These are phyloP conservation scores for Usnea hakonensis DNA, from an alignment of 495 filamentous ascomycete genomes.

Conservation along the genomic window DNA sequence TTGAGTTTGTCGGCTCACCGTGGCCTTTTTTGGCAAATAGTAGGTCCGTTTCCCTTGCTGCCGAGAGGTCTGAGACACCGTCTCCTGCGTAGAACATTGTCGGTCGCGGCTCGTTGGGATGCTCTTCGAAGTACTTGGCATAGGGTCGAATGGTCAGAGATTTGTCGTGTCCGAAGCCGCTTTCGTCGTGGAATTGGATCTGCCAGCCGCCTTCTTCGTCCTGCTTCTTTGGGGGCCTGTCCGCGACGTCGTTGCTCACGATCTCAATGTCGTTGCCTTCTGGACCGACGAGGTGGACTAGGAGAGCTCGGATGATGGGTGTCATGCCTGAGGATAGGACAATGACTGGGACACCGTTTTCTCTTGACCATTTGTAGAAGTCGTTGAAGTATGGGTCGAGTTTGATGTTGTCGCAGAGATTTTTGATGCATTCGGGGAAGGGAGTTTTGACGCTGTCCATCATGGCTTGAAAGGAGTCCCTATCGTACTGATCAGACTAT, in stretches of 20 bases:
- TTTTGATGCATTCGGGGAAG: slow-evolving; percentile 69
- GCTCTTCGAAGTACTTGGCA: slow-evolving; percentile 39
- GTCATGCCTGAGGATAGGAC: slow-evolving; percentile 86
- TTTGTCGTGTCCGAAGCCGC: slow-evolving; percentile 90
- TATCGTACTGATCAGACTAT: slow-evolving; percentile 23
- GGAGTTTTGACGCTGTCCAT: slow-evolving; percentile 68
- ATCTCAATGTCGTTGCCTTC: slow-evolving; percentile 70
- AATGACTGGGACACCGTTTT: slow-evolving; percentile 83
- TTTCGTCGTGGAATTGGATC: slow-evolving; percentile 81
- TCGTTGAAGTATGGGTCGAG: slow-evolving; percentile 78
- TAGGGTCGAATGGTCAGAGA: slow-evolving; percentile 79
- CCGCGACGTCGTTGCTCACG: slow-evolving; percentile 71
- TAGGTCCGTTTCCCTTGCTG: slow-evolving; percentile 79
- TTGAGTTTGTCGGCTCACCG: slow-evolving; percentile 47
- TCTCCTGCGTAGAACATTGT: slow-evolving; percentile 85
- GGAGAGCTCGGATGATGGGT: slow-evolving; percentile 77
- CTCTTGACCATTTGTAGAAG: slow-evolving; percentile 73
- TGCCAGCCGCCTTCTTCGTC: slow-evolving; percentile 76
- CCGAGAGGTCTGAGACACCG: slow-evolving; percentile 81
- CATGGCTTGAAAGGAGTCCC: slow-evolving; percentile 81
- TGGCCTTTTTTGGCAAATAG: slow-evolving; percentile 85
- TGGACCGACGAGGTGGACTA: slow-evolving; percentile 68
- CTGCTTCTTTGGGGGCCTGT: slow-evolving; percentile 60
- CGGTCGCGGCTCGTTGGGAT: slow-evolving; percentile 60
- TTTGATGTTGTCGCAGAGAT: slow-evolving; percentile 71